phyloP scores from a whole-genome alignment of 2,329 filamentous ascomycete genomes.

The Colletotrichum ledebouriae region DNA sequence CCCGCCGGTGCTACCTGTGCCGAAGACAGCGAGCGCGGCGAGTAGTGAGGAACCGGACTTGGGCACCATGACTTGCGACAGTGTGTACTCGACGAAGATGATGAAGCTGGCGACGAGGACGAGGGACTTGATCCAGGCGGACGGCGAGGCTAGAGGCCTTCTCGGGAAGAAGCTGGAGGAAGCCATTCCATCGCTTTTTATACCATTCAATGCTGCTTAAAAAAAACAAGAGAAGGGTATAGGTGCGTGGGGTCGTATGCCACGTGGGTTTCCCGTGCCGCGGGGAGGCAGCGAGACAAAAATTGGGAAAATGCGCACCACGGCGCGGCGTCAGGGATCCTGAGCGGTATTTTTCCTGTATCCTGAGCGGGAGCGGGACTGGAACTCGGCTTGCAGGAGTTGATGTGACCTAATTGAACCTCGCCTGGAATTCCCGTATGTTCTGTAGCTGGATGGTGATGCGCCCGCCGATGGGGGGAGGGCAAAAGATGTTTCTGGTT shows the following conservation, averaged over 20 bases:
- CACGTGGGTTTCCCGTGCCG: conserved; percentile 13
- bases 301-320: background rate
- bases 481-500: conserved; percentile 3
- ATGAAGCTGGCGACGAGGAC: conserved; percentile 35
- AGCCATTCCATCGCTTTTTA: conserved; percentile 40
- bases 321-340: conserved; percentile 16
- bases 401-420: conserved; percentile 1
- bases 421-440: conserved; percentile 17
- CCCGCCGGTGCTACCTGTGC: conserved; percentile 20
- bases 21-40: conserved; percentile 35
- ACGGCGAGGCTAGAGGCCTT: conserved; percentile 29
- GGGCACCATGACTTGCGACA: conserved; percentile 39
- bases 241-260: background rate
- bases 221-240: background rate
- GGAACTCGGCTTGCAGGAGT: background rate
- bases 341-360: conserved; percentile 1
- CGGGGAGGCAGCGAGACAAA: background rate
- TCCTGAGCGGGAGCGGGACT: background rate
- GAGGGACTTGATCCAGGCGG: conserved; percentile 41
- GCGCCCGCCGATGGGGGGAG: background rate
- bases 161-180: conserved; percentile 30
- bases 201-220: background rate
- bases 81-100: conserved; percentile 30
- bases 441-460: conserved; percentile 1
- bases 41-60: conserved; percentile 31